Conservation (phyloP, 1,284 basidiomycete species). For the Ustilago vetiveriae region DNA sequence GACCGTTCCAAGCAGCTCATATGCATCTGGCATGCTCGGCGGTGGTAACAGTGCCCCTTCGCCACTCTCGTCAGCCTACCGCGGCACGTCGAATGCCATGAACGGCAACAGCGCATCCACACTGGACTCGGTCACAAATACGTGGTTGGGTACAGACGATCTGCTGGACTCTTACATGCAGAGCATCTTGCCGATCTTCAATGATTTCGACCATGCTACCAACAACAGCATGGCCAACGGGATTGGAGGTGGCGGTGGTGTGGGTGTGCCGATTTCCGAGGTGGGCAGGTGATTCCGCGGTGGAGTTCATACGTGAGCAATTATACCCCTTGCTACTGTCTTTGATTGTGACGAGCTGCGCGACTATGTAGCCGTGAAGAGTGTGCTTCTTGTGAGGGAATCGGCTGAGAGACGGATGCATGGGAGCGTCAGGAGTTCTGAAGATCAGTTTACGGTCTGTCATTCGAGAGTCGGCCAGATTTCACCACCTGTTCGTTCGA, state of each 20-base stretch:
- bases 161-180: slow-evolving; percentile 48
- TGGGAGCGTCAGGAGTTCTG: too few relatives aligned
- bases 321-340: not conserved
- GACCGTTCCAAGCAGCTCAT: not conserved
- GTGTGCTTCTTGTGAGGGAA: too few relatives aligned
- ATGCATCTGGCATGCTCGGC: slow-evolving; percentile 13
- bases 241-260: slow-evolving; percentile 34
- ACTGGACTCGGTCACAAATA: slow-evolving; percentile 29
- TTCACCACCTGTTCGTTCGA: too few relatives aligned
- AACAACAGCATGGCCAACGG: slow-evolving; percentile 34
- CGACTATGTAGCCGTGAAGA: too few relatives aligned
- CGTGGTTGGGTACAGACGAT: slow-evolving; percentile 45
- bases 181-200: slow-evolving; percentile 47
- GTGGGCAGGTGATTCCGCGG: slow-evolving; percentile 14
- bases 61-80: slow-evolving; percentile 25
- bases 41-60: slow-evolving; percentile 8
- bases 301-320: not conserved
- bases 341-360: not conserved
- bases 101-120: slow-evolving; percentile 8
- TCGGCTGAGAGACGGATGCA: too few relatives aligned
- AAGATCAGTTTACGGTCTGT: too few relatives aligned
- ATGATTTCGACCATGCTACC: slow-evolving; percentile 45
- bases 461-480: too few relatives aligned
- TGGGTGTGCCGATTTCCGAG: slow-evolving; percentile 42
- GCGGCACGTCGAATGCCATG: slow-evolving; percentile 3